These are phyloP conservation scores for Chenopodium quinoa DNA, from an alignment of 148 eudicot species.

Conservation along the genomic window DNA sequence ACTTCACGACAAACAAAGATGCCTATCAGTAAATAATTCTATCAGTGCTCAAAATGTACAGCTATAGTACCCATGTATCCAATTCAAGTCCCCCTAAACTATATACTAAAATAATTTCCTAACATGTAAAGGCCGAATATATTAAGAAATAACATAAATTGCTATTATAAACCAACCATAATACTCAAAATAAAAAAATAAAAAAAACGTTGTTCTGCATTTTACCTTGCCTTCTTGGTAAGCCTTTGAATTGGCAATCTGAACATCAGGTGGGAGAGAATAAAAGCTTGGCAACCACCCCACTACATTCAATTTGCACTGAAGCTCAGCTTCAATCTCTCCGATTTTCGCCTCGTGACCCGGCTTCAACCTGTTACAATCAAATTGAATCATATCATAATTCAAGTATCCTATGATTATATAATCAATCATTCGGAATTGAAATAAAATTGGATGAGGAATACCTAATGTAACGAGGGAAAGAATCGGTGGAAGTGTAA, in stretches of 20 bases:
- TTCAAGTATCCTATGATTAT: neutral
- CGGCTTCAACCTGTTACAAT: constrained; percentile 63
- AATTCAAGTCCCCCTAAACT: neutral
- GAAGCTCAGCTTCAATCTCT: constrained; percentile 68
- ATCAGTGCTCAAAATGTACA: no score
- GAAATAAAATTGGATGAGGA: neutral
- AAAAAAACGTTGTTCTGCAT: neutral
- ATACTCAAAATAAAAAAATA: no score
- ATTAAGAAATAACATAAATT: no score
- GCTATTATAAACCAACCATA: no score
- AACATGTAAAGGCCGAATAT: neutral
- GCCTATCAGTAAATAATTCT: no score
- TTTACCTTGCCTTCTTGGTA: constrained; percentile 83
- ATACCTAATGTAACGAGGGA: constrained; percentile 88
- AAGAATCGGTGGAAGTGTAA: constrained; percentile 43
- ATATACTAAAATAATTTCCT: neutral
- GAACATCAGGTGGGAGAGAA: constrained; percentile 64
- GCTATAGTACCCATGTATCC: neutral
- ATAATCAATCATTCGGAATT: neutral
- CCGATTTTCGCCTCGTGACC: constrained; percentile 51
- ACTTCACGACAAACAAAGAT: no score
- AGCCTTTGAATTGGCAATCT: constrained; percentile 70
- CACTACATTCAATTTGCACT: constrained; percentile 53
- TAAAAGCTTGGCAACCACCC: constrained; percentile 74
- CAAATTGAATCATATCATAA: neutral